Evolutionary conservation across 371 early-diverging fungal species (phyloP).

Genomic region (Mortierella sp.): DNA sequence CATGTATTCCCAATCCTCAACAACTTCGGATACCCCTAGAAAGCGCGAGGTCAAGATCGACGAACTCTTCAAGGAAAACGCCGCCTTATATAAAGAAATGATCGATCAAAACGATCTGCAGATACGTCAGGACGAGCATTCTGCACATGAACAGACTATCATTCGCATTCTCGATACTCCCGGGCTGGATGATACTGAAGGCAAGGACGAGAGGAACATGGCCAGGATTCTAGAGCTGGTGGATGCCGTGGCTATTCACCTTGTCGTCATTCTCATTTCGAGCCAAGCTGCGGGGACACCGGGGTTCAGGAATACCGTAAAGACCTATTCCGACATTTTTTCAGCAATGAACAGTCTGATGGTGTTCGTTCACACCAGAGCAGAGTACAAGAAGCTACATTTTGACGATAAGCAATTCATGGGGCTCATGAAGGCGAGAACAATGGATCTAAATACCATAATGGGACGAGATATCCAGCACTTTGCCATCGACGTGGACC

Average conservation of each 20-base stretch:
- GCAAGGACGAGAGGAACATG: no score
- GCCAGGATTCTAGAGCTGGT: no score
- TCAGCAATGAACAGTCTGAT: conserved; percentile 7
- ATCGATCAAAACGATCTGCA: no score
- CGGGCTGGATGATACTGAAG: neutral
- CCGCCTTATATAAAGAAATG: no score
- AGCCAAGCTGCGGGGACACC: neutral
- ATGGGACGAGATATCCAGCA: conserved; percentile 7
- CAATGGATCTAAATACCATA: neutral
- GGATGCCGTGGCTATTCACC: no score
- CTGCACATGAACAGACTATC: neutral
- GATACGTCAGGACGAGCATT: neutral
- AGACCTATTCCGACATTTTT: conserved; percentile 15
- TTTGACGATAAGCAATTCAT: neutral
- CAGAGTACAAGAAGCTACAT: neutral
- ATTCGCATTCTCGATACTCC: conserved; percentile 20
- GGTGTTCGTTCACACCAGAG: conserved; percentile 13
- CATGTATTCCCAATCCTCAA: no score
- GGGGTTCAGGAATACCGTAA: conserved; percentile 1
- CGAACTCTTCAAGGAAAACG: neutral
- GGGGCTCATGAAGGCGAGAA: neutral
- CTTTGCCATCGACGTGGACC: conserved; percentile 13
- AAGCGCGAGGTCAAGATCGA: no score
- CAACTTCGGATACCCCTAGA: no score
- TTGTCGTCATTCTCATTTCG: neutral